Evolutionary conservation across 2,329 filamentous ascomycete genomes (phyloP).

Genomic region (Fusarium ambrosium): DNA sequence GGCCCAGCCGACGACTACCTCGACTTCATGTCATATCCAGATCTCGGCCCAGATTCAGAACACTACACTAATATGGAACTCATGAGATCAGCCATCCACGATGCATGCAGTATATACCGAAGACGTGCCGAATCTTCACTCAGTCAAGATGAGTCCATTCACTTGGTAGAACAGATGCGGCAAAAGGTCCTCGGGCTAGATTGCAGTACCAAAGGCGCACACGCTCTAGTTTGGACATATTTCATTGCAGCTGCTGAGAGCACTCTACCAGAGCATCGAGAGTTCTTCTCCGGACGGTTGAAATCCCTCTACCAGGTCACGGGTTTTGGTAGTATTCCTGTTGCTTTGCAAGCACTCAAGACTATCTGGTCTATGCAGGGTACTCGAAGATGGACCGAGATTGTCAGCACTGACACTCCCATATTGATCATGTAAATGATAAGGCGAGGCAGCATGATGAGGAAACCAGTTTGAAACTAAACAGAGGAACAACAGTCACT

Average conservation of each 20-base stretch:
- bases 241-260: slow-evolving; percentile 58
- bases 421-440: slow-evolving; percentile 47
- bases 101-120: slow-evolving; percentile 47
- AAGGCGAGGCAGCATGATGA: neutral
- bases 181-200: slow-evolving; percentile 47
- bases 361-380: slow-evolving; percentile 51
- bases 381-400: slow-evolving; percentile 47
- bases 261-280: slow-evolving; percentile 49
- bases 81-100: slow-evolving; percentile 43
- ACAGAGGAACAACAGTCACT: neutral
- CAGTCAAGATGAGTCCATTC: slow-evolving; percentile 39
- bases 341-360: slow-evolving; percentile 51
- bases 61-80: slow-evolving; percentile 34
- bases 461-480: neutral
- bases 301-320: slow-evolving; percentile 49
- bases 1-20: slow-evolving; percentile 43
- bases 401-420: slow-evolving; percentile 45
- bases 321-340: slow-evolving; percentile 55
- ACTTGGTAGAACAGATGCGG: slow-evolving; percentile 50
- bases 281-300: slow-evolving; percentile 52
- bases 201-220: slow-evolving; percentile 48
- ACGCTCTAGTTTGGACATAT: slow-evolving; percentile 57
- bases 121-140: slow-evolving; percentile 41
- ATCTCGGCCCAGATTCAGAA: slow-evolving; percentile 34
- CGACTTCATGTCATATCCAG: slow-evolving; percentile 46